phyloP scores from a whole-genome alignment of 345 rosid species.

The Citrus hindsii region DNA sequence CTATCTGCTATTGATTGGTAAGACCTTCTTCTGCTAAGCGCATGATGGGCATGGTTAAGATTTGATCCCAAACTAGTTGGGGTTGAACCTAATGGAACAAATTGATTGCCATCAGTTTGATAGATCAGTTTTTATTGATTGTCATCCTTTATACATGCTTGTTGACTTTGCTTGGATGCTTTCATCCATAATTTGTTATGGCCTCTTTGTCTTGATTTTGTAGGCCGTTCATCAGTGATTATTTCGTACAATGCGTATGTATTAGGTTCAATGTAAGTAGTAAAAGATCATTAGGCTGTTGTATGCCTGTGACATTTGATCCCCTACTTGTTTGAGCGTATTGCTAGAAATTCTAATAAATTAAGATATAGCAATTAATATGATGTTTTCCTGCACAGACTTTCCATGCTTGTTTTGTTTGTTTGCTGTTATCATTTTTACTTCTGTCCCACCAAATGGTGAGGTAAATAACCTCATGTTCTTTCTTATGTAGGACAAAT shows the following conservation, averaged over 20 bases:
- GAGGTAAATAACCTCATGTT: neutral
- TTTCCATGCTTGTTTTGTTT: neutral
- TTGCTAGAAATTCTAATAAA: neutral
- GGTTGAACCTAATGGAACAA: neutral
- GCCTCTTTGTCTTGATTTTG: neutral
- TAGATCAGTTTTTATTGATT: neutral
- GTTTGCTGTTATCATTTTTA: neutral
- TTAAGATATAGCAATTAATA: neutral
- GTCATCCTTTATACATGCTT: neutral
- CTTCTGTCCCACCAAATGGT: neutral
- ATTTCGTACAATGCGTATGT: neutral
- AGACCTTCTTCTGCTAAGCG: neutral
- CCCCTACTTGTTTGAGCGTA: neutral
- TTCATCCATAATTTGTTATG: neutral
- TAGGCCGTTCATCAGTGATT: neutral
- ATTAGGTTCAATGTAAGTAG: neutral
- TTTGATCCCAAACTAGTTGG: neutral
- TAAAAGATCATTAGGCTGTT: neutral
- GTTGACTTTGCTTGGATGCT: neutral
- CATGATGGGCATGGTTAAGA: neutral
- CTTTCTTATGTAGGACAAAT: conserved; percentile 49
- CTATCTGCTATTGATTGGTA: conserved; percentile 68
- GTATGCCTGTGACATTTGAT: neutral
- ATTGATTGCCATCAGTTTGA: neutral
- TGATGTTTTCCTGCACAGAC: neutral